Conservation (phyloP, 2,329 filamentous ascomycete genomes). For the Amesomyces nigricolor region DNA sequence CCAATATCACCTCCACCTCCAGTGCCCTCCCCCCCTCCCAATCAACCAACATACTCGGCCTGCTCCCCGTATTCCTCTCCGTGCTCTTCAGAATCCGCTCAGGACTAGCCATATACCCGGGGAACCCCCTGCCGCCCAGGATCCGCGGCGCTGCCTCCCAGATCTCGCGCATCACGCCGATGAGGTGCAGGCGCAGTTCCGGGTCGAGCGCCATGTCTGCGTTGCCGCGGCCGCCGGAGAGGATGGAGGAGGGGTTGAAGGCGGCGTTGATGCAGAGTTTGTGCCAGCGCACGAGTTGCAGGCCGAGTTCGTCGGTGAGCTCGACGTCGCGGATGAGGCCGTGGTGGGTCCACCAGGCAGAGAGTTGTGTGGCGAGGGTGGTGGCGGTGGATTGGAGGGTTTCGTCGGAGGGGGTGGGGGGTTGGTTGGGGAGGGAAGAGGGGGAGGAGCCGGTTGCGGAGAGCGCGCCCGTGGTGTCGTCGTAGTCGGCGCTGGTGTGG, state of each 20-base stretch:
- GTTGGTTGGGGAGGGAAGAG: neutral
- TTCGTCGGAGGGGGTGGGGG: neutral
- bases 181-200: constrained; percentile 57
- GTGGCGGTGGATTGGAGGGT: constrained; percentile 33
- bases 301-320: constrained; percentile 56
- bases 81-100: constrained; percentile 60
- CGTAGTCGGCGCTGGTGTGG: neutral
- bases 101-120: constrained; percentile 53
- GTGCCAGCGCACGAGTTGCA: constrained; percentile 69
- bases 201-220: constrained; percentile 59
- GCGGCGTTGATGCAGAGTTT: constrained; percentile 72
- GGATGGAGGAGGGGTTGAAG: constrained; percentile 67
- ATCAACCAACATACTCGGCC: constrained; percentile 63
- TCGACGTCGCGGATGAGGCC: constrained; percentile 62
- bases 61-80: constrained; percentile 57
- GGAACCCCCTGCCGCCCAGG: constrained; percentile 53
- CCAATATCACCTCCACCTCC: constrained; percentile 68
- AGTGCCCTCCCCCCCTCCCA: constrained; percentile 61
- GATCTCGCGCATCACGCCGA: constrained; percentile 66
- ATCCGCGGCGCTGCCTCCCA: constrained; percentile 58
- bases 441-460: constrained; percentile 3
- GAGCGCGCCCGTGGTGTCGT: constrained; percentile 15
- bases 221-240: constrained; percentile 60
- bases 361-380: constrained; percentile 44
- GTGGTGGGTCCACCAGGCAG: constrained; percentile 47